phyloP scores from a whole-genome alignment of 306 rosid genomes.

The Casuarina cunninghamiana region DNA sequence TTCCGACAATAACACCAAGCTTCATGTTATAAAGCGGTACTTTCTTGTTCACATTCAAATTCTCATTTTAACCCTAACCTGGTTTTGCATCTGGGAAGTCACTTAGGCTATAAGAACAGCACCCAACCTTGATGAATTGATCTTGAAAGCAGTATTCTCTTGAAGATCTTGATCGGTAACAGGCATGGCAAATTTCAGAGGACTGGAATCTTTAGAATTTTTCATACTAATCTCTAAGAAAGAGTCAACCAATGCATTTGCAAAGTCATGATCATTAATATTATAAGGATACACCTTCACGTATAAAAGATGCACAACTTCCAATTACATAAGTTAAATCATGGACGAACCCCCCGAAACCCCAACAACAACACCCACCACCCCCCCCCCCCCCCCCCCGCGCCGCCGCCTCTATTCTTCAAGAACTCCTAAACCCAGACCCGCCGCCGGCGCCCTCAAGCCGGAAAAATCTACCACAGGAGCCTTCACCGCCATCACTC shows the following conservation, averaged over 20 bases:
- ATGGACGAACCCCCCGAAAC: too few species aligned
- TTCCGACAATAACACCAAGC: background rate
- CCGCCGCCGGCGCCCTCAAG: too few species aligned
- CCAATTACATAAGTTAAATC: constrained; percentile 3
- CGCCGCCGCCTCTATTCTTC: too few species aligned
- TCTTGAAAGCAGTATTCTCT: constrained; percentile 33
- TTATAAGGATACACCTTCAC: constrained; percentile 75
- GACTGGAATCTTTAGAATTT: constrained; percentile 34
- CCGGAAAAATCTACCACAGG: too few species aligned
- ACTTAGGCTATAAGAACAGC: constrained; percentile 48
- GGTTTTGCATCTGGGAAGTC: constrained; percentile 86
- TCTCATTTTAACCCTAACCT: constrained; percentile 46
- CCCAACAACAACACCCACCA: too few species aligned
- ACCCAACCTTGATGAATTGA: constrained; percentile 33
- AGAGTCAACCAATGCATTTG: constrained; percentile 74
- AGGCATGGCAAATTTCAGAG: constrained; percentile 33
- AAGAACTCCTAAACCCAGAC: too few species aligned
- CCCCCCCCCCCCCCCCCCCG: too few species aligned
- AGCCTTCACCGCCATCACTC: too few species aligned
- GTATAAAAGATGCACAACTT: constrained; percentile 42
- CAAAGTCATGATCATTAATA: constrained; percentile 79
- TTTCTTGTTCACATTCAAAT: background rate
- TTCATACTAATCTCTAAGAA: constrained; percentile 64
- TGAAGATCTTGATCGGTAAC: constrained; percentile 35
- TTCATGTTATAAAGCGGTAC: background rate